Base-by-base conservation (phyloP, 78 protist species). In the Dictyostelium purpureum region DNA sequence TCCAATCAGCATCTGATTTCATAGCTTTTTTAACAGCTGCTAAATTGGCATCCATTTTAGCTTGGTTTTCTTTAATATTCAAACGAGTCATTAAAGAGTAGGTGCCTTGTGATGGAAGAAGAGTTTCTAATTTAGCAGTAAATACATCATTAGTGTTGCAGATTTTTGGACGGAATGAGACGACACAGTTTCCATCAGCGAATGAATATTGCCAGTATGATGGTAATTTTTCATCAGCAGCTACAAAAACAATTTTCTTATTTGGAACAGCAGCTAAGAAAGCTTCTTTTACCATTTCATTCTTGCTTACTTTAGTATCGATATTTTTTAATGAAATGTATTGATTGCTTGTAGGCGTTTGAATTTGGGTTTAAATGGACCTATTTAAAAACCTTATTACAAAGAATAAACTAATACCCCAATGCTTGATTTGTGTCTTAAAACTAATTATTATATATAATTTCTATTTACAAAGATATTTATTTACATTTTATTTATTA, bases 261-360 rank as follows among this genome's bases (percentile, higher is more conserved):
- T n/a, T n/a, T n/a, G n/a, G n/a, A n/a, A n/a, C n/a, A 1, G 57
- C 59, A 42, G 71, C 90, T 28, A 21, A 21, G 73, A 82, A 82
- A 11, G 90, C 90, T 56, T 82, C 90, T 56, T 37, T 24, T 21
- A 82, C 54, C 79, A 82, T 69, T 21, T 56, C 70, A 52, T 82
- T 79, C 0, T 6, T 43, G 28, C 78, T 40, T 38, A 77, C 56
- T 45, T 67, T 70, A n/a, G n/a, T n/a, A 6, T 0, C 12, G 54
- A 82, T 70, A 67, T 82, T 82, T 11, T n/a, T 11, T n/a, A n/a
- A n/a, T n/a, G n/a, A n/a, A n/a, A n/a, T n/a, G n/a, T n/a, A n/a
- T n/a, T n/a, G n/a, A n/a, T n/a, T n/a, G n/a, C n/a, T n/a, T n/a
- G n/a, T n/a, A n/a, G n/a, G n/a, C n/a, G n/a, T n/a, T n/a, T n/a